A percentile compares a stretch with the other conserved stretches of the same genome.
Evolutionary conservation across 2,329 filamentous ascomycete species (phyloP).

Genomic region (Trichophaea hybrida): DNA sequence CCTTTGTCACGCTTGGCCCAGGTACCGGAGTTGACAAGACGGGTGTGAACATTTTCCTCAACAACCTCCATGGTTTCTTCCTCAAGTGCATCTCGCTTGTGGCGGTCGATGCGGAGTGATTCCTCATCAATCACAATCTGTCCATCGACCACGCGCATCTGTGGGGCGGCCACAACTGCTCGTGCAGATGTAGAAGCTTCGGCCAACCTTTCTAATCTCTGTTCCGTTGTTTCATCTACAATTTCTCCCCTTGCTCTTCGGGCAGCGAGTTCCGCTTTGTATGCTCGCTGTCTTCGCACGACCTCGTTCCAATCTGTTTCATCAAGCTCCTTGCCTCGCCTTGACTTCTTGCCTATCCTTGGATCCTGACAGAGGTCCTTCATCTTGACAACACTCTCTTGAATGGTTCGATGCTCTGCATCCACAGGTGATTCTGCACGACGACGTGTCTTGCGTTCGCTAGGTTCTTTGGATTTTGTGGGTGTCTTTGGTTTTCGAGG

Average conservation of each 20-base stretch:
- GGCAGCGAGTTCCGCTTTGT: constrained; percentile 1
- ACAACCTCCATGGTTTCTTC: constrained; percentile 45
- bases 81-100: constrained; percentile 45
- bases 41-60: constrained; percentile 67
- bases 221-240: constrained; percentile 20
- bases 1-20: constrained; percentile 52
- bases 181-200: constrained; percentile 23
- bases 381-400: constrained; percentile 55
- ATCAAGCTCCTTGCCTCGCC: constrained; percentile 49
- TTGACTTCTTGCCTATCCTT: constrained; percentile 59
- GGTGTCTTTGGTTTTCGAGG: constrained; percentile 1
- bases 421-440: constrained; percentile 48
- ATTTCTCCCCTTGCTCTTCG: constrained; percentile 14
- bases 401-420: constrained; percentile 48
- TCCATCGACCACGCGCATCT: constrained; percentile 54
- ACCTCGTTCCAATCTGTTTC: constrained; percentile 14
- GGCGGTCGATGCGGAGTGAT: constrained; percentile 53
- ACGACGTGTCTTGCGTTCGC: constrained; percentile 6
- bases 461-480: constrained; percentile 1
- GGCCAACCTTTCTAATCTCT: constrained; percentile 21
- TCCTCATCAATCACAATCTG: constrained; percentile 56
- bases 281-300: constrained; percentile 12
- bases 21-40: constrained; percentile 52
- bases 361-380: constrained; percentile 56
- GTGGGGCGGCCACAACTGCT: constrained; percentile 33